A percentile compares a stretch with the other conserved stretches of the same genome.
These are phyloP conservation scores for Dentiscutata heterogama DNA, from an alignment of 371 early-diverging fungal genomes.

Conservation along the genomic window DNA sequence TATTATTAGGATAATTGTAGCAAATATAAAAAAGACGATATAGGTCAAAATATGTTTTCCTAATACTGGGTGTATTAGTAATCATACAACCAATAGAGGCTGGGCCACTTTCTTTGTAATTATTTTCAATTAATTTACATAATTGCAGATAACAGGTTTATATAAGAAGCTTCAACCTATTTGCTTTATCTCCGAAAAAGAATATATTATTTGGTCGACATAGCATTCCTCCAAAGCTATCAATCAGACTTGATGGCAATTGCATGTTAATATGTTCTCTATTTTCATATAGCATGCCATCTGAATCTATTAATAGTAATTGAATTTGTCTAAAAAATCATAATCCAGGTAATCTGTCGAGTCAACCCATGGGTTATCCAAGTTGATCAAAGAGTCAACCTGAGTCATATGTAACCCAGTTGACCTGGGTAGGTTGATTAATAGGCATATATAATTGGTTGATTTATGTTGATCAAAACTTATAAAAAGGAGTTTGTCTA, in stretches of 20 bases:
- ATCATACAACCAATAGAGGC: constrained; percentile 21
- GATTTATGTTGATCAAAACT: too few species aligned
- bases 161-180: constrained; percentile 13
- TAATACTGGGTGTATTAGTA: constrained; percentile 13
- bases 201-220: not conserved
- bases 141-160: constrained; percentile 7
- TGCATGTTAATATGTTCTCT: not conserved
- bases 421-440: too few species aligned
- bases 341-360: too few species aligned
- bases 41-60: constrained; percentile 33
- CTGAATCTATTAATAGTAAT: too few species aligned
- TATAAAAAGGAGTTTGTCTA: too few species aligned
- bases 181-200: not conserved
- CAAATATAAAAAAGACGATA: constrained; percentile 23
- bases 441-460: too few species aligned
- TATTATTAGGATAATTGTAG: constrained; percentile 14
- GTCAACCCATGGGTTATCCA: too few species aligned
- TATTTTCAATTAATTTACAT: constrained; percentile 1
- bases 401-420: too few species aligned
- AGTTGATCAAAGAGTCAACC: too few species aligned
- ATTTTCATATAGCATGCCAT: constrained; percentile 11
- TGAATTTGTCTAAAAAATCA: too few species aligned
- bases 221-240: not conserved
- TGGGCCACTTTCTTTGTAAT: not conserved
- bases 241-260: not conserved